Percentiles rank a stretch among this genome's conserved stretches.
phyloP scores from a whole-genome alignment of 495 filamentous ascomycete species.

The Chlorociboria aeruginascens region DNA sequence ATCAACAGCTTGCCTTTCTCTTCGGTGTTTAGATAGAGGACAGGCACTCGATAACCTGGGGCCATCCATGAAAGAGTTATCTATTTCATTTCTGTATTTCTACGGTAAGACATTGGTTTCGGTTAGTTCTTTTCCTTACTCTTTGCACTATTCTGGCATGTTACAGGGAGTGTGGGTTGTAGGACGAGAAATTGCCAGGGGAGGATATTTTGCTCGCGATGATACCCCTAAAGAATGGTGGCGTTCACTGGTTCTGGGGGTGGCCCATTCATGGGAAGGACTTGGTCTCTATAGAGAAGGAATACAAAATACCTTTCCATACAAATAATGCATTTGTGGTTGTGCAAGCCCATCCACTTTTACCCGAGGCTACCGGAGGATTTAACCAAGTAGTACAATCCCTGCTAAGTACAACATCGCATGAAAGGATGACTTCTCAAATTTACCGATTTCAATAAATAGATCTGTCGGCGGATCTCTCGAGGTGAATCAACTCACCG shows the following conservation, averaged over 20 bases:
- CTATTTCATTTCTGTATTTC: background rate
- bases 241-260: background rate
- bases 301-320: too few relatives aligned
- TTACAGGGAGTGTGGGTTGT: background rate
- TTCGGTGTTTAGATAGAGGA: conserved; percentile 9
- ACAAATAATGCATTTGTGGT: too few relatives aligned
- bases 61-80: background rate
- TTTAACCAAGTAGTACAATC: too few relatives aligned
- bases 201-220: background rate
- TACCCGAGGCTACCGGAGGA: too few relatives aligned
- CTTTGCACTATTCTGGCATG: background rate
- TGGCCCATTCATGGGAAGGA: too few relatives aligned
- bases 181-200: background rate
- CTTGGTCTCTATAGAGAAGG: too few relatives aligned
- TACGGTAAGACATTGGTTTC: background rate
- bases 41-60: background rate
- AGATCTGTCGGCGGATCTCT: too few relatives aligned
- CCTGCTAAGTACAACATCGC: too few relatives aligned
- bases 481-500: too few relatives aligned
- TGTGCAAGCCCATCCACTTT: too few relatives aligned
- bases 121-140: background rate
- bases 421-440: too few relatives aligned
- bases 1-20: conserved; percentile 14
- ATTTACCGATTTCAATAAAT: too few relatives aligned
- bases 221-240: background rate